A percentile compares a stretch with the other conserved stretches of the same genome.
Evolutionary conservation across 306 rosid genomes (phyloP).

Genomic region (Pachyrhizus erosus): DNA sequence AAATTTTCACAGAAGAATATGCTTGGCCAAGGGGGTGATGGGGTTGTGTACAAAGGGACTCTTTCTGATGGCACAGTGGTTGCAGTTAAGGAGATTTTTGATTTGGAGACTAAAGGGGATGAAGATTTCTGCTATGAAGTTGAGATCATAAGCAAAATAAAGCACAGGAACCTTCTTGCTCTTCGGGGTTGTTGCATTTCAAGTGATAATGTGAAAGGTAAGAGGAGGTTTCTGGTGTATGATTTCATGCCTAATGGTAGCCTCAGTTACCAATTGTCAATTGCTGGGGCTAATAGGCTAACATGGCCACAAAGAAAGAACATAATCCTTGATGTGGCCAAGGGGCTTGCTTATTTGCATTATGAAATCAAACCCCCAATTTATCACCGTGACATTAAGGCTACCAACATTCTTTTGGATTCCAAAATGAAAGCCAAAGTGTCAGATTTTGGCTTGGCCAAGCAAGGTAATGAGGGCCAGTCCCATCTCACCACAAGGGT

Average conservation of each 20-base stretch:
- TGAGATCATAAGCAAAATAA: conserved; percentile 79
- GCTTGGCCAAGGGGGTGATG: conserved; percentile 83
- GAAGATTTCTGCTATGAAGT: conserved; percentile 86
- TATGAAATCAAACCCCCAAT: conserved; percentile 80
- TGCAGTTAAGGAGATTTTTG: conserved; percentile 70
- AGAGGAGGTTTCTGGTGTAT: conserved; percentile 77
- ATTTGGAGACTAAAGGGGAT: conserved; percentile 72
- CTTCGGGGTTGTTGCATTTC: conserved; percentile 83
- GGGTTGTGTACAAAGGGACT: conserved; percentile 80
- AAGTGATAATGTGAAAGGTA: conserved; percentile 63
- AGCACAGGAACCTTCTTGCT: conserved; percentile 80
- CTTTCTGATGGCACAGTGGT: conserved; percentile 69
- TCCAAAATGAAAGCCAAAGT: conserved; percentile 73
- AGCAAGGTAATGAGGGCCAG: conserved; percentile 70
- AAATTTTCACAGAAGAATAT: conserved; percentile 72
- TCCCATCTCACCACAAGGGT: conserved; percentile 86
- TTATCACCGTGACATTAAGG: conserved; percentile 82
- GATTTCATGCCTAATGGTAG: conserved; percentile 81
- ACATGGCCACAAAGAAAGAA: conserved; percentile 89
- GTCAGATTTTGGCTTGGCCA: conserved; percentile 82
- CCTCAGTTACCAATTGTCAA: conserved; percentile 63
- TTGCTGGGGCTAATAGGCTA: conserved; percentile 41
- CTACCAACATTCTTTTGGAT: conserved; percentile 78
- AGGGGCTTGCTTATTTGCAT: conserved; percentile 80
- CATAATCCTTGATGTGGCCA: conserved; percentile 82